Evolutionary conservation across 345 rosid genomes (phyloP), one percentile per base, ranked within the genome.

Genomic region (Erysimum cheiranthoides): DNA sequence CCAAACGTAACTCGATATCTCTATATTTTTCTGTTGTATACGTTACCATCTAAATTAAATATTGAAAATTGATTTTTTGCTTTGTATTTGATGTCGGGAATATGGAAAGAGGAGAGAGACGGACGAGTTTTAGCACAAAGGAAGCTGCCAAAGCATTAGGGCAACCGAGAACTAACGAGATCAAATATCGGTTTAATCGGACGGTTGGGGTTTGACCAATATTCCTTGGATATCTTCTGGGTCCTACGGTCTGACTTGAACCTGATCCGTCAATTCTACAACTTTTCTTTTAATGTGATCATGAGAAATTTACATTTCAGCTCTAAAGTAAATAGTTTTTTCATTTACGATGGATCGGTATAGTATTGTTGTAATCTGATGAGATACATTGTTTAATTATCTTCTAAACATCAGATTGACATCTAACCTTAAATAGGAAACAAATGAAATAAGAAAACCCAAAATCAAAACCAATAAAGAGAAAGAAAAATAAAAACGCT

Each of bases 141-240:
- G 64, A 68, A 68, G 79, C 54, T 39, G 79, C 69, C 74, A 75
- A 68, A 68, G 39, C 45, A 52, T 14, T 10, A 61, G 35, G 40
- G 68, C 43, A 59, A 49, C 16, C 45, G 32, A 74, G 54, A 59
- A 28, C 62, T 10, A 67, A 36, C 13, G 50, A 54, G 38, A 25
- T 31, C 56, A 31, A 68, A 31, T 6, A 40, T 60, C 56, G 21
- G 63, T 60, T 51, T 16, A 62, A 69, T 76, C 79, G 40, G 70
- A 53, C 65, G 79, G 79, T 76, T 13, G 42, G 75, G 75, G 79
- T 53, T 52, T 43, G 39, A 53, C 64, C 65, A 76, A 34, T 50
- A 5, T 69, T 35, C 59, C 14, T 27, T 1, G 14, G 64, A 31
- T 61, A 68, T 69, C 32, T 76, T 53, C 12, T 69, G 75, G 70